Percentiles rank a stretch among this genome's conserved stretches.
These are phyloP conservation scores for Babesia caballi DNA, from an alignment of 169 alveolate genomes.

Conservation along the genomic window DNA sequence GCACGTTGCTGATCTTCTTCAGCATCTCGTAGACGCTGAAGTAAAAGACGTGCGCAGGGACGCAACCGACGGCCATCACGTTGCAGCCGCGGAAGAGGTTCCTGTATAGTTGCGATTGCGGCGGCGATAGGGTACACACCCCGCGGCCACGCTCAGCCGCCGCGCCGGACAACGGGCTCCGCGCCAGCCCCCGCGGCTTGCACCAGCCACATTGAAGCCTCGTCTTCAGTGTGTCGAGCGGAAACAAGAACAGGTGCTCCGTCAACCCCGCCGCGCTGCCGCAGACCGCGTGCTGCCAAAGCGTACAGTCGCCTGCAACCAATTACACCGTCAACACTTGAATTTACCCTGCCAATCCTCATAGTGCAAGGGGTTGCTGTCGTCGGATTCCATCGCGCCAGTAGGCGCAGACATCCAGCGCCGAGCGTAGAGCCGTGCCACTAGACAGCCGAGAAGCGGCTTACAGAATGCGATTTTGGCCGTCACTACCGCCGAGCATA, in stretches of 20 bases:
- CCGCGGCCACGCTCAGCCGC: not conserved
- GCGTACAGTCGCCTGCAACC: conserved; percentile 82
- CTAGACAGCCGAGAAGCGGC: too few relatives aligned
- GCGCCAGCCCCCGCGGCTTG: not conserved
- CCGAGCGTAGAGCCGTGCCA: too few relatives aligned
- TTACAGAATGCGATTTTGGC: too few relatives aligned
- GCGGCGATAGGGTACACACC: not conserved
- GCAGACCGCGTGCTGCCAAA: conserved; percentile 90
- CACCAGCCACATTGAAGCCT: conserved; percentile 78
- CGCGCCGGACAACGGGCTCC: not conserved
- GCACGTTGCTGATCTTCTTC: conserved; percentile 69
- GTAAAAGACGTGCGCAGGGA: conserved; percentile 98
- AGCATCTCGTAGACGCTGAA: conserved; percentile 87
- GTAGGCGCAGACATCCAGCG: not conserved
- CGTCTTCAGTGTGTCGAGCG: conserved; percentile 92
- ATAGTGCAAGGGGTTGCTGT: conserved; percentile 10
- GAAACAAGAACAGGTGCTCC: conserved; percentile 94
- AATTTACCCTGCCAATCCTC: conserved; percentile 25
- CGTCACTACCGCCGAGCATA: too few relatives aligned
- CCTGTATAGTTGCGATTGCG: conserved; percentile 7
- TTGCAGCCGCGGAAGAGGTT: conserved; percentile 84
- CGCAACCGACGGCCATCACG: conserved; percentile 92
- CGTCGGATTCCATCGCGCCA: conserved; percentile 28
- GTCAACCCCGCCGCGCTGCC: conserved; percentile 98
- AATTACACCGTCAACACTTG: not conserved